Evolutionary conservation across 2,329 filamentous ascomycete genomes (phyloP).

Genomic region (Blastomyces emzantsi): DNA sequence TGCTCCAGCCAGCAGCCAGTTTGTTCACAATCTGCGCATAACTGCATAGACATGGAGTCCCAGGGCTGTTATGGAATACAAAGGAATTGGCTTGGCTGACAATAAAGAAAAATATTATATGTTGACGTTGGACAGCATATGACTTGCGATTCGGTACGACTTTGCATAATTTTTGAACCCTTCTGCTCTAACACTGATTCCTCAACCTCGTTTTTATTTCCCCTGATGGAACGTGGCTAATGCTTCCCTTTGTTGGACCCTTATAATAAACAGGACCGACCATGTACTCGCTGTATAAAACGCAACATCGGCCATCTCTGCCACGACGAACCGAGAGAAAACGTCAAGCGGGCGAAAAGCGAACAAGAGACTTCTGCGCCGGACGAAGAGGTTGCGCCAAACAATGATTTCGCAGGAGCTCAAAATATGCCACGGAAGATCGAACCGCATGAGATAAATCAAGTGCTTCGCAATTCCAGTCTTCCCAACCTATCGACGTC

Average conservation of each 20-base stretch:
- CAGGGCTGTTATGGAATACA: slow-evolving; percentile 7
- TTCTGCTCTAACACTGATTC: slow-evolving; percentile 18
- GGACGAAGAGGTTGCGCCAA: slow-evolving; percentile 48
- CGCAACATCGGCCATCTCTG: slow-evolving; percentile 97
- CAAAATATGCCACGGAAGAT: slow-evolving; percentile 45
- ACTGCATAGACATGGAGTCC: slow-evolving; percentile 13
- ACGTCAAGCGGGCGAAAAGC: slow-evolving; percentile 70
- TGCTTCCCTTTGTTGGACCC: slow-evolving; percentile 27
- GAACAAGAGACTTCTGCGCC: slow-evolving; percentile 48
- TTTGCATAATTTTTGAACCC: slow-evolving; percentile 4
- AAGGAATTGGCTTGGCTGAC: slow-evolving; percentile 14
- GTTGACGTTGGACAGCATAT: slow-evolving; percentile 59
- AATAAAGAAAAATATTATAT: slow-evolving; percentile 16
- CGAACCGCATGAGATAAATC: slow-evolving; percentile 49
- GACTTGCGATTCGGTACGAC: slow-evolving; percentile 79
- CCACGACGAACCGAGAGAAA: slow-evolving; percentile 91
- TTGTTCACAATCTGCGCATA: slow-evolving; percentile 17
- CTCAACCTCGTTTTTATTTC: slow-evolving; percentile 7
- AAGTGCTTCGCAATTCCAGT: slow-evolving; percentile 34
- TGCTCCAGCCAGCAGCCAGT: slow-evolving; percentile 3
- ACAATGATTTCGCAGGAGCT: slow-evolving; percentile 37
- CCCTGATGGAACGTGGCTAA: slow-evolving; percentile 20
- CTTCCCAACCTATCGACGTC: slow-evolving; percentile 43
- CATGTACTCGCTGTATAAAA: slow-evolving; percentile 96
- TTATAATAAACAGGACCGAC: slow-evolving; percentile 60